Evolutionary conservation across 352 stramenopile species (phyloP).

Genomic region (Phytopythium ostracodes): DNA sequence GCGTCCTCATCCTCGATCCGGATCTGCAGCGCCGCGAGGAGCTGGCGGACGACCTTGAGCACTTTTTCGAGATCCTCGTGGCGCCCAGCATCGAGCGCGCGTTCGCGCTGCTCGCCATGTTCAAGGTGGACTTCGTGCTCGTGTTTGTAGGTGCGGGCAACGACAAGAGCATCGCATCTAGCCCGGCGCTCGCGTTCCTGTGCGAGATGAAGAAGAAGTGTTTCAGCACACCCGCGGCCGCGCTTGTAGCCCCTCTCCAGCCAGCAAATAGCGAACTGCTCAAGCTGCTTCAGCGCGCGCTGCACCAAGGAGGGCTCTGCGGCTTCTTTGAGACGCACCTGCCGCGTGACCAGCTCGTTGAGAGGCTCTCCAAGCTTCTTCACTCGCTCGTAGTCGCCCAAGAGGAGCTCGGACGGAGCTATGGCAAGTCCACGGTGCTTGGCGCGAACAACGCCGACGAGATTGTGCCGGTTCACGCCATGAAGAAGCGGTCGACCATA

Average conservation of each 20-base stretch:
- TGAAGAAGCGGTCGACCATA: slow-evolving; percentile 27
- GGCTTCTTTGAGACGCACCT: slow-evolving; percentile 59
- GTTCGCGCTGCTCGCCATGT: slow-evolving; percentile 53
- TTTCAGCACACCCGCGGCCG: slow-evolving; percentile 43
- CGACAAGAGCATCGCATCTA: slow-evolving; percentile 48
- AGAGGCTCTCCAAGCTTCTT: slow-evolving; percentile 47
- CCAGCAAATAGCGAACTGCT: slow-evolving; percentile 21
- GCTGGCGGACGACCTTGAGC: slow-evolving; percentile 56
- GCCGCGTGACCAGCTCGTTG: slow-evolving; percentile 25
- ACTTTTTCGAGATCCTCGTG: slow-evolving; percentile 66
- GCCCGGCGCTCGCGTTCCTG: slow-evolving; percentile 45
- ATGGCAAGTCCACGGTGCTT: slow-evolving; percentile 14
- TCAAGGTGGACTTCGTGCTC: slow-evolving; percentile 61
- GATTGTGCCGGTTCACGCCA: slow-evolving; percentile 21
- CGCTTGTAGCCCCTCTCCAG: slow-evolving; percentile 27
- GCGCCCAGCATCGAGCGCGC: slow-evolving; percentile 58
- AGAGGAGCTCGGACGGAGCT: slow-evolving; percentile 41
- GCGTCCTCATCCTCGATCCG: slow-evolving; percentile 58
- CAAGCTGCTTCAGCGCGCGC: slow-evolving; percentile 44
- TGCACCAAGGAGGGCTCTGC: slow-evolving; percentile 51
- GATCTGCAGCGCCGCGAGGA: slow-evolving; percentile 62
- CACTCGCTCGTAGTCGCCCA: slow-evolving; percentile 51
- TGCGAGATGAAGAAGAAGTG: slow-evolving; percentile 56
- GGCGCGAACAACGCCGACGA: slow-evolving; percentile 22
- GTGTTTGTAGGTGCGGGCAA: slow-evolving; percentile 48